Percentiles rank a stretch among this genome's conserved stretches.
Evolutionary conservation across 169 alveolate species (phyloP).

Genomic region (Cryptosporidium sp.): DNA sequence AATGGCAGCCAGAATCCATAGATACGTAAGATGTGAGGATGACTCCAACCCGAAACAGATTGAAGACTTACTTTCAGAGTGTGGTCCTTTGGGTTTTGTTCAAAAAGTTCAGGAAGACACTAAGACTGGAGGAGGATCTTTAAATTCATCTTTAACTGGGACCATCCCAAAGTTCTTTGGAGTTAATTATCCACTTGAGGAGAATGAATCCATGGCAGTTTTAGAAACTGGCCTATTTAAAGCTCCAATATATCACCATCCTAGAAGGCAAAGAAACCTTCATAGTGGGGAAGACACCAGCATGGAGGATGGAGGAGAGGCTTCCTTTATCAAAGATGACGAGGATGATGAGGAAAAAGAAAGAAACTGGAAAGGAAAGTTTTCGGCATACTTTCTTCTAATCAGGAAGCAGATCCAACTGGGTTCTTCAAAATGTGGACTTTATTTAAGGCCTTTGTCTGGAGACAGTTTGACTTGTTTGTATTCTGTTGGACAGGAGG

Average conservation of each 20-base stretch:
- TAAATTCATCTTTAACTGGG: neutral
- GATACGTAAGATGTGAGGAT: constrained; percentile 78
- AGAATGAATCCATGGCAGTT: constrained; percentile 79
- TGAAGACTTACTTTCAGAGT: constrained; percentile 26
- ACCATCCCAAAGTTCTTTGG: constrained; percentile 47
- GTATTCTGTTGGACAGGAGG: constrained; percentile 90
- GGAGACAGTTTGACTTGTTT: constrained; percentile 71
- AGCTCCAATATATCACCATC: constrained; percentile 83
- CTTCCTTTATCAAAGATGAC: constrained; percentile 36
- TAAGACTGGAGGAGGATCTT: constrained; percentile 73
- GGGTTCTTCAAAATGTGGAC: constrained; percentile 32
- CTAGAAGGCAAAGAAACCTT: constrained; percentile 74
- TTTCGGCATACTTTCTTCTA: constrained; percentile 22
- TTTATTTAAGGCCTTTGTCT: constrained; percentile 43
- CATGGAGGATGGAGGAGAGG: constrained; percentile 5
- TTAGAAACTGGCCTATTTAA: constrained; percentile 80
- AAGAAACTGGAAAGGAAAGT: constrained; percentile 69
- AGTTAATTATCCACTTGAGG: constrained; percentile 51
- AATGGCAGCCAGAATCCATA: constrained; percentile 85
- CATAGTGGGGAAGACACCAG: neutral
- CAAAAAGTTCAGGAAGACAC: constrained; percentile 38
- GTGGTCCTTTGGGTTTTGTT: constrained; percentile 43
- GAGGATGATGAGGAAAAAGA: constrained; percentile 75
- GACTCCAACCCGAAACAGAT: constrained; percentile 32
- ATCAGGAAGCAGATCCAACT: constrained; percentile 32